Conservation (phyloP, 2,329 filamentous ascomycete genomes). For the Albophoma yamanashiensis region DNA sequence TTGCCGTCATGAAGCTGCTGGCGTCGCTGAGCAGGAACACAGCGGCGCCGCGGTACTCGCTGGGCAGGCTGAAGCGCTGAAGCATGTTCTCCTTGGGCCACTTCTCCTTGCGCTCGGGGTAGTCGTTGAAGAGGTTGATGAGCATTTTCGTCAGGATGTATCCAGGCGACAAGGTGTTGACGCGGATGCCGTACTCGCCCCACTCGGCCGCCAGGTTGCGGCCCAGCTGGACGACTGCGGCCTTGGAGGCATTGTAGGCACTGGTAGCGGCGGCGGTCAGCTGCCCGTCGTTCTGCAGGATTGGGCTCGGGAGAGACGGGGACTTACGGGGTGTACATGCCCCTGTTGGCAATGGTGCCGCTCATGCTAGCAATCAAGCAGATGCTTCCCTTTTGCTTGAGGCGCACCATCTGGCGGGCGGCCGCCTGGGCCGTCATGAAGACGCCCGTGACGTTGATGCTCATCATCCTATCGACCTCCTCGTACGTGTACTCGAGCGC, state of each 20-base stretch:
- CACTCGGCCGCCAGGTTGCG: slow-evolving; percentile 65
- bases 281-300: background rate
- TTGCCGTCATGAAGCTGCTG: slow-evolving; percentile 65
- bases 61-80: slow-evolving; percentile 52
- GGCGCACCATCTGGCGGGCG: slow-evolving; percentile 61
- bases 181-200: slow-evolving; percentile 61
- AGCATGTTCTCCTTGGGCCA: slow-evolving; percentile 88
- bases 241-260: slow-evolving; percentile 69
- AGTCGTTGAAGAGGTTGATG: slow-evolving; percentile 63
- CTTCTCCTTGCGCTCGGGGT: slow-evolving; percentile 53
- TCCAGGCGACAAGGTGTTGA: slow-evolving; percentile 73
- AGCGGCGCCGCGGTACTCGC: slow-evolving; percentile 62
- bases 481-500: slow-evolving; percentile 72
- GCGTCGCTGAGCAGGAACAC: slow-evolving; percentile 65
- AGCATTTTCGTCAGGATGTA: slow-evolving; percentile 82
- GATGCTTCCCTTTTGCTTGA: slow-evolving; percentile 48
- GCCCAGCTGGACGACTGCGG: slow-evolving; percentile 59
- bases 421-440: slow-evolving; percentile 83
- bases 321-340: slow-evolving; percentile 47
- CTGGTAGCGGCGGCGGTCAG: slow-evolving; percentile 17
- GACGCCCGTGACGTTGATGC: slow-evolving; percentile 76
- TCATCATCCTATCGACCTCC: slow-evolving; percentile 68
- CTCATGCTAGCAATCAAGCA: slow-evolving; percentile 63
- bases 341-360: slow-evolving; percentile 53
- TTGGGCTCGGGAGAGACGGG: background rate